These are phyloP conservation scores for Hamamelis virginiana DNA, from an alignment of 164 flowering plant species.

Conservation along the genomic window DNA sequence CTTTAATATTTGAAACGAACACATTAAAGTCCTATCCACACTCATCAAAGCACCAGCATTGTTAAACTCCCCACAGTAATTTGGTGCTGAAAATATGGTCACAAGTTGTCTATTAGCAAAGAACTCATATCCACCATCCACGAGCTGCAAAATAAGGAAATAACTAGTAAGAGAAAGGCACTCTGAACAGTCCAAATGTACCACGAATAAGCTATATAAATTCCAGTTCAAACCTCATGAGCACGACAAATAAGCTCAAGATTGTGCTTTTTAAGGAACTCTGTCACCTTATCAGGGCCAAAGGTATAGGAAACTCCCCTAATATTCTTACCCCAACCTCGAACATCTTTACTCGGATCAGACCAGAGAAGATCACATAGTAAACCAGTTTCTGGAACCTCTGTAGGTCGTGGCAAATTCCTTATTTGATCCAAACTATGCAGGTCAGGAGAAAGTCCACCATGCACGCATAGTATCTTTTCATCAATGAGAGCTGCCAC, in stretches of 20 bases:
- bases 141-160: constrained; percentile 23
- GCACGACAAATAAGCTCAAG: constrained; percentile 37
- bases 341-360: constrained; percentile 29
- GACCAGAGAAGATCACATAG: constrained; percentile 45
- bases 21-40: constrained; percentile 28
- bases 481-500: constrained; percentile 36
- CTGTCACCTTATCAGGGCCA: constrained; percentile 30
- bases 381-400: constrained; percentile 32
- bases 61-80: constrained; percentile 37
- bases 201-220: neutral
- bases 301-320: constrained; percentile 36
- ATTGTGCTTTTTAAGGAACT: constrained; percentile 29
- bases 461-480: constrained; percentile 36
- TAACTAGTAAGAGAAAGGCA: neutral
- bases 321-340: constrained; percentile 31
- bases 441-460: constrained; percentile 37
- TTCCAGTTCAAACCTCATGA: constrained; percentile 26
- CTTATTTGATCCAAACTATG: constrained; percentile 25
- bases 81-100: constrained; percentile 41
- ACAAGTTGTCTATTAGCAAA: constrained; percentile 33
- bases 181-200: neutral
- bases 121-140: constrained; percentile 41
- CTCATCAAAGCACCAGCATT: constrained; percentile 42
- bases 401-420: constrained; percentile 25
- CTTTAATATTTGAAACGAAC: constrained; percentile 33